Evolutionary conservation across 1,284 basidiomycete genomes (phyloP), one percentile per base, ranked within the genome.

Genomic region (Leccinum fuscescens): DNA sequence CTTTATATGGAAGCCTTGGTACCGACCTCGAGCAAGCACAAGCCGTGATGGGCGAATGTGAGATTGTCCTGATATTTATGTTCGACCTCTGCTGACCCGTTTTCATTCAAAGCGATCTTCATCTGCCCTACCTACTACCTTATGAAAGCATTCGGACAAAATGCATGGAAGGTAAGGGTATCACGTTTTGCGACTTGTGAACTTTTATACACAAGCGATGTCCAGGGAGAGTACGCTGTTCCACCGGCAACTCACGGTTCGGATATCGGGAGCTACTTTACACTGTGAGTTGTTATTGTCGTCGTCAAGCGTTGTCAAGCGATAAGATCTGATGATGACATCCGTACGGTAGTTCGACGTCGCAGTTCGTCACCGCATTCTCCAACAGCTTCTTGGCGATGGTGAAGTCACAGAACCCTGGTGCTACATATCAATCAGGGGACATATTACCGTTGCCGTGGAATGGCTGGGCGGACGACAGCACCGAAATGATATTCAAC

Each of bases 1-100:
- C 7, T n/a, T 24, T 70, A 6, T 70, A 70, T n/a, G 44, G 17
- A 14, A 24, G 52, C 17, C 53, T 69, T 12, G 68, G 65, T 6
- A 59, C 54, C 3, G 48, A 59, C 4, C 27, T 61, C 1, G 46
- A 62, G 4, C 61, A 62, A 39, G 76, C 70, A 2, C 69, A 66
- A 27, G 71, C 68, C 3, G 76, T 80, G 5, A 77, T 79, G 72
- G 75, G 78, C 3, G 79, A 83, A 74, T 69, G 80, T 80, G 50
- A 55, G 55, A n/a, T 14, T 15, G 14, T 48, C 4, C 14, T 11
- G 20, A 8, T 44, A 4, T 20, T 51, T 9, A 6, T 29, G 31
- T 44, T 24, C 14, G 15, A 49, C 17, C 15, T 1, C 6, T 33
- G 9, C 9, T 56, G 33, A 56, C n/a, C 2, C 6, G 4, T 11